Evolutionary conservation across 345 rosid genomes (phyloP), one percentile per base, ranked within the genome.

Genomic region (Anacardium occidentale): DNA sequence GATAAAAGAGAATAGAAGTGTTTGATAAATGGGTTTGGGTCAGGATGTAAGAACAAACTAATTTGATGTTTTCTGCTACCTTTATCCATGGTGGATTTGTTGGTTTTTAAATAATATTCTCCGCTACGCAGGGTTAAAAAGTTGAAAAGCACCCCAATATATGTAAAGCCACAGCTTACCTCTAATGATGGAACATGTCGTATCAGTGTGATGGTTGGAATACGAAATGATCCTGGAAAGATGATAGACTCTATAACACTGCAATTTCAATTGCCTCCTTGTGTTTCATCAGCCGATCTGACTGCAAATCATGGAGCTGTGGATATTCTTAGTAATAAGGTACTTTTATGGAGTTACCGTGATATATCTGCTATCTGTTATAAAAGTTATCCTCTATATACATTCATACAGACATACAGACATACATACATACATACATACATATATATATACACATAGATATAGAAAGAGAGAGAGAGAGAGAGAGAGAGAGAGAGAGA

Each of bases 291-390:
- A 0, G 90, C 96, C 53, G 98, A 95, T 77, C 84, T 95, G 78
- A 89, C 85, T 68, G 83, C 99, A 83, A 95, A 95, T 76, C 93
- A 90, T 78, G 98, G 99, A 74, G 83, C 87, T 68, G 88, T 95
- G 44, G 82, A 85, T 69, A 76, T 91, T 70, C 89, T 95, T 57
- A 84, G 94, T 51, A 88, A 92, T 73, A 91, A 92, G 96, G 98
- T 92, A 80, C 32, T 20, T 25, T 18, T 20, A 68, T 55, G 40
- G 22, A 32, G 40, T 58, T 45, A 53, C 32, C 59, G 24, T 25
- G 37, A 64, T 37, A 5, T 42, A 34, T 68, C 58, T 3, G 12
- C 53, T 21, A 20, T 69, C 44, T 37, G 50, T n/a, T 54, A 20
- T 70, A 14, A 18, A 34, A 29, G 20, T 10, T 42, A 44, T 13